Evolutionary conservation across 163 green algal species (phyloP), one percentile per base, ranked within the genome.

Genomic region (Smithsoniella earleae): DNA sequence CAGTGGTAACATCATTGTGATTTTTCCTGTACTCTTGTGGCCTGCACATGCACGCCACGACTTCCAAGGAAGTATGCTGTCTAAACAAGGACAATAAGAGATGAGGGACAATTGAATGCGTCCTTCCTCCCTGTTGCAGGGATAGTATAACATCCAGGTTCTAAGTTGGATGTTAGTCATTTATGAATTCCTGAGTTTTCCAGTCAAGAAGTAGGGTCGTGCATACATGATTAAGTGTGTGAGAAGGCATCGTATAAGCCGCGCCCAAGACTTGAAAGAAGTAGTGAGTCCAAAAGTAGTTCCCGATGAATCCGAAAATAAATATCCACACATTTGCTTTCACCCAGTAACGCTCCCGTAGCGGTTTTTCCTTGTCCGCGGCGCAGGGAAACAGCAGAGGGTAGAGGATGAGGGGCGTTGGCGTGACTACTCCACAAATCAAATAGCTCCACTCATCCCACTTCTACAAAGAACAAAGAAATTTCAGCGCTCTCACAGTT

Each of bases 251-350:
- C 10, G 90, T 98, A 84, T 99, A 99, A 1, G 81, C 79, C 0
- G 95, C 95, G 2, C 92, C 92, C 28, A 99, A 85, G 25, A 99
- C 64, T 36, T 84, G 84, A 82, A 95, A 99, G 73, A 99, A 99
- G 82, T 99, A 99, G 79, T 99, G 95, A 20, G 95, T 98, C 90
- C 90, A 99, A 58, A 97, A 94, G 78, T 98, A 99, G 80, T 99
- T 99, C 43, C 94, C 95, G 16, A 97, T 88, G 82, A 94, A 98
- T 62, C 86, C 91, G 75, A 96, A 97, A 22, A 98, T 88, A 1
- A 87, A 88, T 20, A 98, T 94, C 93, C 93, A 99, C 1, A 96
- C 62, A 75, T 97, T 98, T 28, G 92, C 92, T 82, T 96, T 96
- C 27, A 96, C 85, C 91, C 91, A 97, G 77, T 90, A 91, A 2